phyloP scores from a whole-genome alignment of 2,329 filamentous ascomycete species.

The Penicillium sp. region DNA sequence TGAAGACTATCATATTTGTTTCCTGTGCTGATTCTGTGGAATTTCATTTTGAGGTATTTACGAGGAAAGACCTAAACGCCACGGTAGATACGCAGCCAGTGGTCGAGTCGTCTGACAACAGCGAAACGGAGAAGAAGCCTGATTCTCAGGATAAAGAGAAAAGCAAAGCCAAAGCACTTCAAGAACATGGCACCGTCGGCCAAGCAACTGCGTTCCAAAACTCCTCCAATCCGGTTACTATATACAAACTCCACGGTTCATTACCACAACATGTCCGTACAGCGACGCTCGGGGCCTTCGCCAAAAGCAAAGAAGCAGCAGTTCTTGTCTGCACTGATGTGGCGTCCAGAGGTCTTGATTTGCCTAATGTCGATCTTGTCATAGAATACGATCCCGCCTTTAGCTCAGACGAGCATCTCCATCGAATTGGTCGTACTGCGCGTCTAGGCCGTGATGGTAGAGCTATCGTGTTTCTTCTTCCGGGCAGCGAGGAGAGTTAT shows the following conservation, averaged over 20 bases:
- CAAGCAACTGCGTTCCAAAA: constrained; percentile 70
- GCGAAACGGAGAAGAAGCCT: constrained; percentile 18
- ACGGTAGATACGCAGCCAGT: constrained; percentile 21
- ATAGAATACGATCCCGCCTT: constrained; percentile 97
- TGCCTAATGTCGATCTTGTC: constrained; percentile 90
- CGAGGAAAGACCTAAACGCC: constrained; percentile 29
- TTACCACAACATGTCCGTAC: constrained; percentile 84
- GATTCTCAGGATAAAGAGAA: constrained; percentile 13
- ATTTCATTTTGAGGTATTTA: constrained; percentile 87
- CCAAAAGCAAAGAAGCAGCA: constrained; percentile 66
- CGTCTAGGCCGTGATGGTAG: constrained; percentile 85
- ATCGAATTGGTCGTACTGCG: constrained; percentile 90
- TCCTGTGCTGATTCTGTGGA: constrained; percentile 96
- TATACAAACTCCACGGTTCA: constrained; percentile 89
- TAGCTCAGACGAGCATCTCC: constrained; percentile 86
- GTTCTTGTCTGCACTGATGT: constrained; percentile 94
- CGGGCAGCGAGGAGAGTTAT: constrained; percentile 89
- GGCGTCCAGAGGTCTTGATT: constrained; percentile 88
- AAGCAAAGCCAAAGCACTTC: constrained; percentile 18
- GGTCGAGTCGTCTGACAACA: constrained; percentile 20
- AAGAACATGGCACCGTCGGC: constrained; percentile 44
- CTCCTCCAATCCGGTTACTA: constrained; percentile 68
- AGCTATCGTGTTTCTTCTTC: constrained; percentile 83
- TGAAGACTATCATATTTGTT: constrained; percentile 96
- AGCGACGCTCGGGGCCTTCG: constrained; percentile 76